Percentiles rank a stretch among this genome's conserved stretches.
Evolutionary conservation across 2,329 filamentous ascomycete genomes (phyloP).

Genomic region (Westerdykella aurantiaca): DNA sequence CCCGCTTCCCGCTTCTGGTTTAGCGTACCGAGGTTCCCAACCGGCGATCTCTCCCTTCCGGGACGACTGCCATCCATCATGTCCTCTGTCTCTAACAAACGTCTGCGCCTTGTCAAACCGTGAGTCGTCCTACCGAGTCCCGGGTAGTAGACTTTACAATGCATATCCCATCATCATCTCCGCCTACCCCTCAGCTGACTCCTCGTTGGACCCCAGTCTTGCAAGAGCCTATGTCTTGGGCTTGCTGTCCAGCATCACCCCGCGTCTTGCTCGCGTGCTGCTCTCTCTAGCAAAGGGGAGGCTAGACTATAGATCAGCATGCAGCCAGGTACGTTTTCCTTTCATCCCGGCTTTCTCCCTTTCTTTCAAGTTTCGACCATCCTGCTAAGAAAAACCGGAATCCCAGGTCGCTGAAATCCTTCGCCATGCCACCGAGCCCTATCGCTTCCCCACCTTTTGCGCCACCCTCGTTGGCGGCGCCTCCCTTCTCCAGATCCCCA

Average conservation of each 20-base stretch:
- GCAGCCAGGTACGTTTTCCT: conserved; percentile 22
- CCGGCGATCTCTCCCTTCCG: not conserved
- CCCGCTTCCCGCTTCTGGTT: not conserved
- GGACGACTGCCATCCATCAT: no score
- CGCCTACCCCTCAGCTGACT: conserved; percentile 4
- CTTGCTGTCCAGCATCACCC: conserved; percentile 22
- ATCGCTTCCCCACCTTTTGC: conserved; percentile 51
- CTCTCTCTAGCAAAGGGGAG: conserved; percentile 15
- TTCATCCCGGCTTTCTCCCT: not conserved
- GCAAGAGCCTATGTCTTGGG: conserved; percentile 25
- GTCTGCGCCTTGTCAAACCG: conserved; percentile 9
- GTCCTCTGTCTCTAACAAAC: no score
- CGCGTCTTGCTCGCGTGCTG: conserved; percentile 17
- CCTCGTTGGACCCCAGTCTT: conserved; percentile 8
- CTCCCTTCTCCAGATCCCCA: conserved; percentile 40
- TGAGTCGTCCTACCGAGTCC: conserved; percentile 10
- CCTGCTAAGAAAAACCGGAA: not conserved
- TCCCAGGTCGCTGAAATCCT: conserved; percentile 24
- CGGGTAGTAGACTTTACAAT: no score
- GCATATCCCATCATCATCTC: conserved; percentile 1
- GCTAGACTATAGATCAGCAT: conserved; percentile 13
- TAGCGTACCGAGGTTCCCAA: conserved; percentile 4
- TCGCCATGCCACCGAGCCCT: conserved; percentile 36
- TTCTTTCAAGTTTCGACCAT: not conserved
- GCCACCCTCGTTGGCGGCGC: conserved; percentile 49